These are phyloP conservation scores for Diaporthe sp. DNA, from an alignment of 2,329 filamentous ascomycete species.

Conservation along the genomic window DNA sequence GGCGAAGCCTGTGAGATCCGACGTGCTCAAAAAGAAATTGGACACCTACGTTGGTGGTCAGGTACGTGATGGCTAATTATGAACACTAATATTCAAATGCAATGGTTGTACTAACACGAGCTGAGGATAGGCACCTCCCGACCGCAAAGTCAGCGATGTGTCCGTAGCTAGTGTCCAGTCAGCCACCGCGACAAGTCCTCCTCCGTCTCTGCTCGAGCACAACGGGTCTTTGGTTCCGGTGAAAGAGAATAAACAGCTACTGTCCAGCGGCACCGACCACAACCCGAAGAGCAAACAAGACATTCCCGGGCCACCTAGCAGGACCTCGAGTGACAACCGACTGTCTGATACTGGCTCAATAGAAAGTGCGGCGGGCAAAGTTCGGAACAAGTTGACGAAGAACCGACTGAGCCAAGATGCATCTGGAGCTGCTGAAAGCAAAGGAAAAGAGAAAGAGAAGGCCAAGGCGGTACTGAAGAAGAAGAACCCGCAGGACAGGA, in stretches of 20 bases:
- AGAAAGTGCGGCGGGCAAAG: slow-evolving; percentile 39
- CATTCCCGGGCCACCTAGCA: slow-evolving; percentile 46
- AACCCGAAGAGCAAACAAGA: slow-evolving; percentile 24
- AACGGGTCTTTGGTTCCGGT: slow-evolving; percentile 44
- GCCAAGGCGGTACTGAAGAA: slow-evolving; percentile 41
- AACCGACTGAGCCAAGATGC: slow-evolving; percentile 35
- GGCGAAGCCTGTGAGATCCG: slow-evolving; percentile 92
- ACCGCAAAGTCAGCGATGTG: slow-evolving; percentile 38
- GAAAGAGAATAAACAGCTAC: slow-evolving; percentile 45
- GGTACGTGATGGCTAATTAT: slow-evolving; percentile 42
- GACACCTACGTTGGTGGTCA: slow-evolving; percentile 66
- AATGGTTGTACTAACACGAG: background rate
- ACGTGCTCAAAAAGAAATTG: slow-evolving; percentile 87
- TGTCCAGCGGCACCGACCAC: slow-evolving; percentile 32
- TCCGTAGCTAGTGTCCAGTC: slow-evolving; percentile 38
- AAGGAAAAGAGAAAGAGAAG: slow-evolving; percentile 40
- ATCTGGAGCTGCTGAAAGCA: slow-evolving; percentile 25
- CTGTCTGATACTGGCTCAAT: slow-evolving; percentile 49
- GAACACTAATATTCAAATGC: too few species aligned
- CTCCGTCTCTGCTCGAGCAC: slow-evolving; percentile 43
- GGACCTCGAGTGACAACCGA: slow-evolving; percentile 52
- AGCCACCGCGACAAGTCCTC: slow-evolving; percentile 42
- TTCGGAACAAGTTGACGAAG: slow-evolving; percentile 44
- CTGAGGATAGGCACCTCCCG: slow-evolving; percentile 36
- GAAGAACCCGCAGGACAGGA: slow-evolving; percentile 49